Conservation (phyloP, 176 grass and related monocot genomes). For the Bothriochloa decipiens region DNA sequence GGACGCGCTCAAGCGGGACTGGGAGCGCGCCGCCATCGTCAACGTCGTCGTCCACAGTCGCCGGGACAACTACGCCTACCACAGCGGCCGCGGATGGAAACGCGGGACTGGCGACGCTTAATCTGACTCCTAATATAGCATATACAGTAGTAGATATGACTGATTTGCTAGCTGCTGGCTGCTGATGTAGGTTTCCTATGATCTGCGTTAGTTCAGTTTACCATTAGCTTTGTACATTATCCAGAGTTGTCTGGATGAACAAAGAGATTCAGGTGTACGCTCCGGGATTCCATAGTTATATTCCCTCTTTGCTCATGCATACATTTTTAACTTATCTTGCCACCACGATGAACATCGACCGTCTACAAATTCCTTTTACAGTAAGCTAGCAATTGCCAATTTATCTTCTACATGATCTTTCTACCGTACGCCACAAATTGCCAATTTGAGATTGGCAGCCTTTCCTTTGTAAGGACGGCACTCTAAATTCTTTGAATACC, state of each 20-base stretch:
- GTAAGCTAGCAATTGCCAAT: neutral
- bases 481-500: neutral
- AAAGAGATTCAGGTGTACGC: neutral
- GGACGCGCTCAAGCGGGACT: conserved; percentile 52
- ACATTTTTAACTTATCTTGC: neutral
- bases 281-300: neutral
- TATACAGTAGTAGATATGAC: neutral
- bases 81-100: conserved; percentile 32
- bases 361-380: neutral
- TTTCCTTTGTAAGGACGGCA: no score
- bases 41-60: conserved; percentile 66
- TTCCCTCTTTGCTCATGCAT: neutral
- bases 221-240: neutral
- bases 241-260: neutral
- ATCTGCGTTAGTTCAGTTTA: neutral
- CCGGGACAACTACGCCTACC: conserved; percentile 42
- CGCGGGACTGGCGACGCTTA: conserved; percentile 29
- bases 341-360: neutral
- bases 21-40: conserved; percentile 64
- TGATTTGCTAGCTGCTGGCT: neutral
- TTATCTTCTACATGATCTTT: neutral
- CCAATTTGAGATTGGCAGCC: no score
- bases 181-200: neutral
- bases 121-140: neutral
- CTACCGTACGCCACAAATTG: neutral